These are phyloP conservation scores for Plantago elongata DNA, from an alignment of 257 asterid genomes.

Conservation along the genomic window DNA sequence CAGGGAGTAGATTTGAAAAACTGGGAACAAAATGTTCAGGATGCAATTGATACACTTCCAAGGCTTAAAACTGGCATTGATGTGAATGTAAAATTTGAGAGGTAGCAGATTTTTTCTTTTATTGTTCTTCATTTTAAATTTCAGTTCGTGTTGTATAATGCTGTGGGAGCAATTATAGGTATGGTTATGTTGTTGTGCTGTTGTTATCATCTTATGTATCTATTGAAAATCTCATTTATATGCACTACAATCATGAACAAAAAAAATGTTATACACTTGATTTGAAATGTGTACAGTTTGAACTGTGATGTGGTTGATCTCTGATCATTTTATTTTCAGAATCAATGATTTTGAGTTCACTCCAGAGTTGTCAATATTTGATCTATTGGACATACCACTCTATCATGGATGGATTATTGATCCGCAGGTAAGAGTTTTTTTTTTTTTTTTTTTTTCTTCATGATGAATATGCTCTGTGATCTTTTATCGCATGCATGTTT, in stretches of 20 bases:
- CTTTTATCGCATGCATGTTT: background rate
- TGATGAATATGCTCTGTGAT: background rate
- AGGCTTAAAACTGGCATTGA: constrained; percentile 96
- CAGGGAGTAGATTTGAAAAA: constrained; percentile 85
- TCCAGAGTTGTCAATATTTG: constrained; percentile 93
- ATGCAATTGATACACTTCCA: constrained; percentile 95
- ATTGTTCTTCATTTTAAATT: constrained; percentile 1
- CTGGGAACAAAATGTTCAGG: constrained; percentile 85
- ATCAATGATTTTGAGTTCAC: constrained; percentile 97
- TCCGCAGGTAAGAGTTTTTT: constrained; percentile 62
- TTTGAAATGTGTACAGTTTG: constrained; percentile 8
- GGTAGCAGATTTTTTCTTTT: constrained; percentile 38
- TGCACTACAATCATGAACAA: background rate
- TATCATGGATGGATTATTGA: constrained; percentile 99
- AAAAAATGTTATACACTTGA: background rate
- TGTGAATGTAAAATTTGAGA: constrained; percentile 78
- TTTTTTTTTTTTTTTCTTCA: background rate
- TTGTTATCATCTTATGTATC: background rate
- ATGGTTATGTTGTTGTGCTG: too few relatives aligned
- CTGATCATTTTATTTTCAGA: constrained; percentile 35
- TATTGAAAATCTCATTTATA: background rate
- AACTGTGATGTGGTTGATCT: constrained; percentile 14
- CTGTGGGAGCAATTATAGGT: background rate
- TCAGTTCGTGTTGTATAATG: constrained; percentile 4
- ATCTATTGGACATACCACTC: constrained; percentile 90